phyloP scores from a whole-genome alignment of 2,329 filamentous ascomycete species.

The Aureobasidium vineae region DNA sequence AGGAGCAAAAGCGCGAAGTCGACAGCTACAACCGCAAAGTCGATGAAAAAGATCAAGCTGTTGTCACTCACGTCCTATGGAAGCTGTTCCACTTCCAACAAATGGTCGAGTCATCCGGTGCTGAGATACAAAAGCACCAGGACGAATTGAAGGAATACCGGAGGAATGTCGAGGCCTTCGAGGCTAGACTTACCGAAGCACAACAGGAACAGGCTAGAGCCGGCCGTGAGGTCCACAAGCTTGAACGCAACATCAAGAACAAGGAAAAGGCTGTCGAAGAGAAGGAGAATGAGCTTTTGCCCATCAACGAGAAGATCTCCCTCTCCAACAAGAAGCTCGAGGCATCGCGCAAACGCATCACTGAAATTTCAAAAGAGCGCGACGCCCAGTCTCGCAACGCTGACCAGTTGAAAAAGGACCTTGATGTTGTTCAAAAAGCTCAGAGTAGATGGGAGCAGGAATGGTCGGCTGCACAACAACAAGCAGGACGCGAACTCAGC shows the following conservation, averaged over 20 bases:
- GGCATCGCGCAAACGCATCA: conserved; percentile 65
- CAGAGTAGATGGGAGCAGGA: conserved; percentile 85
- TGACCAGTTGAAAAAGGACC: conserved; percentile 73
- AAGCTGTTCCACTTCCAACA: conserved; percentile 95
- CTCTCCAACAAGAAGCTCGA: conserved; percentile 71
- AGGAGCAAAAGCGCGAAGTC: conserved; percentile 93
- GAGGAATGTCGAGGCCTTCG: conserved; percentile 81
- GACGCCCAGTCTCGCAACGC: conserved; percentile 67
- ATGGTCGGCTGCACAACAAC: conserved; percentile 78
- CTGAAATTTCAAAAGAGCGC: conserved; percentile 71
- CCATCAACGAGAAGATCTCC: conserved; percentile 87
- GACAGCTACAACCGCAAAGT: conserved; percentile 91
- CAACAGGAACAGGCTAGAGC: conserved; percentile 79
- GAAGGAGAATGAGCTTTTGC: conserved; percentile 78
- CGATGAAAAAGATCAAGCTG: conserved; percentile 83
- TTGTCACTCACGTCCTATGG: conserved; percentile 93
- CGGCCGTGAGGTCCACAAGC: conserved; percentile 70
- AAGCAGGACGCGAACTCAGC: conserved; percentile 81
- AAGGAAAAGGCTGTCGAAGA: conserved; percentile 88
- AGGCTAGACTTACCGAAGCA: conserved; percentile 74
- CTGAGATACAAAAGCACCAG: conserved; percentile 87
- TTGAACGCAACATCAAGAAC: conserved; percentile 79
- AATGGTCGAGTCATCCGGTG: conserved; percentile 86
- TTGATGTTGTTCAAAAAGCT: conserved; percentile 83
- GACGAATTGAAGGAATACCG: conserved; percentile 92